These are phyloP conservation scores for Termitomyces sp. DNA, from an alignment of 768 basidiomycete species.

Conservation along the genomic window DNA sequence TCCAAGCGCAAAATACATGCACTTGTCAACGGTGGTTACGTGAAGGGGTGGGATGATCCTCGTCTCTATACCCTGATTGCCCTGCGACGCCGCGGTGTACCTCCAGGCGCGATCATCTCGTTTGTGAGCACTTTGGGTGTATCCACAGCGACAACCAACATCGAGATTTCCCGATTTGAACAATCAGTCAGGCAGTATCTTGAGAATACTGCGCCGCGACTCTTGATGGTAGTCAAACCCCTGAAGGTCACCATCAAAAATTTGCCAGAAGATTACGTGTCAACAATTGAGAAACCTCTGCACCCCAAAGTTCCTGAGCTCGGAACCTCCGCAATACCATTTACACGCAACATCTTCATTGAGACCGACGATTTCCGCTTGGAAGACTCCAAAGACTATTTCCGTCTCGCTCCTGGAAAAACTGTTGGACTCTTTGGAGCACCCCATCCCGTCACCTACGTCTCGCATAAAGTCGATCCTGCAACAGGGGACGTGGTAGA, in stretches of 20 bases:
- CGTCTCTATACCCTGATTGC: conserved; percentile 96
- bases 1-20: conserved; percentile 93
- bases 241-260: conserved; percentile 91
- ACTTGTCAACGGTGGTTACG: conserved; percentile 80
- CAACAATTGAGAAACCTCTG: conserved; percentile 83
- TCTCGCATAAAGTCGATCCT: conserved; percentile 77
- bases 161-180: conserved; percentile 87
- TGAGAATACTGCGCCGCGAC: conserved; percentile 79
- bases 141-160: conserved; percentile 76
- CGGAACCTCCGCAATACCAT: conserved; percentile 75
- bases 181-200: conserved; percentile 84
- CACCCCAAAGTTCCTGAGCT: conserved; percentile 92
- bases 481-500: conserved; percentile 69
- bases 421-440: conserved; percentile 95
- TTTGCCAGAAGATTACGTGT: conserved; percentile 76
- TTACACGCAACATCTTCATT: conserved; percentile 87
- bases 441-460: conserved; percentile 88
- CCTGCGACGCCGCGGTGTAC: conserved; percentile 88
- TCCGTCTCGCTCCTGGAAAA: conserved; percentile 96
- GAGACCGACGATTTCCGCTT: conserved; percentile 91
- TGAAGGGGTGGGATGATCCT: conserved; percentile 95
- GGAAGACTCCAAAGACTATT: conserved; percentile 91
- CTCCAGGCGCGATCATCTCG: conserved; percentile 90
- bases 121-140: conserved; percentile 96
- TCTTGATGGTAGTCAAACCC: conserved; percentile 88